phyloP scores from a whole-genome alignment of 495 filamentous ascomycete species.

The Aspergillus diversus region DNA sequence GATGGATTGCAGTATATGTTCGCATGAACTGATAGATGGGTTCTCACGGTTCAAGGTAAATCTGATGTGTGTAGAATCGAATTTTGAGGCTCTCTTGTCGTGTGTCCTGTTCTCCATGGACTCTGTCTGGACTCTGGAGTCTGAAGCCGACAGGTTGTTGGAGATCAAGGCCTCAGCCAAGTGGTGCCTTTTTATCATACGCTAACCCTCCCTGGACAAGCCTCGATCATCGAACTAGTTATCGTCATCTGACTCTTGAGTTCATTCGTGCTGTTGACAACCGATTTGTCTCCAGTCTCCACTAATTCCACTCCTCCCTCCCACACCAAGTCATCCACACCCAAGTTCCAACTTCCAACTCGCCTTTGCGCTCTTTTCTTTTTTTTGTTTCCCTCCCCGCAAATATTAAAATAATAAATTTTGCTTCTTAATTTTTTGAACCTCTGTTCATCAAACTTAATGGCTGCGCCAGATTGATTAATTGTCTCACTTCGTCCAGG shows the following conservation, averaged over 20 bases:
- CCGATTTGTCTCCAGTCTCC: not conserved
- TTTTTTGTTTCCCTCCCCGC: not conserved
- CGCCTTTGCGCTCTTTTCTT: not conserved
- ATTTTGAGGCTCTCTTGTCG: not conserved
- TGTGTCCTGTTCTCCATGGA: not conserved
- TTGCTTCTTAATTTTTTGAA: not conserved
- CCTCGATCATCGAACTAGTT: not conserved
- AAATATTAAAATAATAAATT: not conserved
- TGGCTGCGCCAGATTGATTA: not conserved
- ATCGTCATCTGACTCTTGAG: not conserved
- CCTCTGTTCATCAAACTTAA: not conserved
- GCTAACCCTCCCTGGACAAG: not conserved
- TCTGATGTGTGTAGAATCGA: not conserved
- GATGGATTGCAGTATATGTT: not conserved
- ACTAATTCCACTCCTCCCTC: not conserved
- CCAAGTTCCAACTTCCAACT: not conserved
- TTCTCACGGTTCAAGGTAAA: not conserved
- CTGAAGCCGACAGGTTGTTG: too few species aligned
- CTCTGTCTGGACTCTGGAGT: too few species aligned
- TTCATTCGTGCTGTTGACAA: not conserved
- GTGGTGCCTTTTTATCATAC: not conserved
- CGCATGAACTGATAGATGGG: not conserved
- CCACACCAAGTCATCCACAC: not conserved
- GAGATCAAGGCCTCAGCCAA: too few species aligned
- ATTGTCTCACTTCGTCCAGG: not conserved